Evolutionary conservation across 2,329 filamentous ascomycete species (phyloP).

Genomic region (Penicillium sp.): DNA sequence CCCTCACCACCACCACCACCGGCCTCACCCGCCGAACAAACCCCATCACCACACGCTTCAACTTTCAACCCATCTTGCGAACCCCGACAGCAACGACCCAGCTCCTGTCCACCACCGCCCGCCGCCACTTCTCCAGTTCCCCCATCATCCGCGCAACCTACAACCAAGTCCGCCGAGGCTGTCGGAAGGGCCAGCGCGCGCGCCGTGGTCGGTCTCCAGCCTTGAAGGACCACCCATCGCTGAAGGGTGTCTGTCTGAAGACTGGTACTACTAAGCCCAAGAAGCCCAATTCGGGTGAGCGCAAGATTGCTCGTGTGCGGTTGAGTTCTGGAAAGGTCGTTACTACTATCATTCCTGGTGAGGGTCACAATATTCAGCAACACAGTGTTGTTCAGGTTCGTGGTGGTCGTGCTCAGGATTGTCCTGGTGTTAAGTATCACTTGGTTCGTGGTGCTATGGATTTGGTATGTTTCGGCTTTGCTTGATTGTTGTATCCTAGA

Average conservation of each 20-base stretch:
- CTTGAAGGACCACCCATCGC: conserved; percentile 73
- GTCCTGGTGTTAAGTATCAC: conserved; percentile 96
- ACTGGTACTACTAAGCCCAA: conserved; percentile 94
- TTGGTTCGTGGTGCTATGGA: conserved; percentile 89
- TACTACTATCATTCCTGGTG: conserved; percentile 93
- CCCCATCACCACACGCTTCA: conserved; percentile 24
- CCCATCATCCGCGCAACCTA: conserved; percentile 65
- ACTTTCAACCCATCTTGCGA: conserved; percentile 36
- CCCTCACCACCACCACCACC: conserved; percentile 28
- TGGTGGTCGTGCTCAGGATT: conserved; percentile 92
- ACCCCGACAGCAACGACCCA: conserved; percentile 31
- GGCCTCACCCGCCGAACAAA: conserved; percentile 22
- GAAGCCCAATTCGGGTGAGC: conserved; percentile 97
- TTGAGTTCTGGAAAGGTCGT: conserved; percentile 85
- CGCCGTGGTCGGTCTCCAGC: conserved; percentile 89
- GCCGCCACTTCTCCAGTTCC: conserved; percentile 62
- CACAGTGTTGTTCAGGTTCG: conserved; percentile 97
- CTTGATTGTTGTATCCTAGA: not conserved
- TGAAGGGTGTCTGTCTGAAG: conserved; percentile 95
- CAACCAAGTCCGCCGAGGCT: conserved; percentile 76
- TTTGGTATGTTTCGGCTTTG: conserved; percentile 67
- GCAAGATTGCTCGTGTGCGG: conserved; percentile 91
- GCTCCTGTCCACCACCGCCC: conserved; percentile 23
- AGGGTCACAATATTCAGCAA: conserved; percentile 99
- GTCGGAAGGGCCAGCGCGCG: conserved; percentile 76